Evolutionary conservation across 352 stramenopile species (phyloP).

Genomic region (Pythium chondricola): DNA sequence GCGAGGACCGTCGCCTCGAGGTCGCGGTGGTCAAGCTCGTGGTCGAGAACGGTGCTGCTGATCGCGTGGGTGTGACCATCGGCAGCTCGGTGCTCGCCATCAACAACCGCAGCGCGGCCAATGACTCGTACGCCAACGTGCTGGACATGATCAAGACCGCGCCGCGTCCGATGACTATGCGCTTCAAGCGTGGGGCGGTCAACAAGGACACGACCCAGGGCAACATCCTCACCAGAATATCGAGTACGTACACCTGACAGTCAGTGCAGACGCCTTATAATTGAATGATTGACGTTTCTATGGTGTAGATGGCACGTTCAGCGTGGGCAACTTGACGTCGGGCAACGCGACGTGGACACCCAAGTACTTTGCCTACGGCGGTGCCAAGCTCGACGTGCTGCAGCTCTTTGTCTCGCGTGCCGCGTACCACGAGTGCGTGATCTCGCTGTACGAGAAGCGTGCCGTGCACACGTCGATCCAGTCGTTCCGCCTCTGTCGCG

Average conservation of each 20-base stretch:
- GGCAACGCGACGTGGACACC: constrained; percentile 69
- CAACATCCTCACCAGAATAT: constrained; percentile 70
- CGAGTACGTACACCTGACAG: constrained; percentile 31
- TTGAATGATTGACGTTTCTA: constrained; percentile 15
- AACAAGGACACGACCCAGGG: constrained; percentile 72
- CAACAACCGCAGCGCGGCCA: constrained; percentile 46
- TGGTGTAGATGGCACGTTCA: constrained; percentile 70
- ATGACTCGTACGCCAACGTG: constrained; percentile 57
- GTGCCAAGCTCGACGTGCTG: constrained; percentile 74
- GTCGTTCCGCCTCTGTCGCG: constrained; percentile 71
- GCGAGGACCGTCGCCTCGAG: constrained; percentile 49
- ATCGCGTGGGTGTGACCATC: constrained; percentile 56
- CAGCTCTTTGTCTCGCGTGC: constrained; percentile 81
- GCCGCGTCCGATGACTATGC: constrained; percentile 64
- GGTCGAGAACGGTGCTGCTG: constrained; percentile 67
- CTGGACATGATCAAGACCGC: constrained; percentile 74
- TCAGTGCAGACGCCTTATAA: neutral
- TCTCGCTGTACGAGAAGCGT: constrained; percentile 81
- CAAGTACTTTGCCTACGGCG: constrained; percentile 81
- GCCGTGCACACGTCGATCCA: constrained; percentile 79
- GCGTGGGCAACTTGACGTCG: constrained; percentile 69
- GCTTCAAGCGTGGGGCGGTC: constrained; percentile 56
- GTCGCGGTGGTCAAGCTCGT: constrained; percentile 76
- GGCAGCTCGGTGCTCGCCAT: constrained; percentile 72
- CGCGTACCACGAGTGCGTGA: constrained; percentile 82